Evolutionary conservation across 2,329 filamentous ascomycete species (phyloP).

Genomic region (Dactylellina sp.): DNA sequence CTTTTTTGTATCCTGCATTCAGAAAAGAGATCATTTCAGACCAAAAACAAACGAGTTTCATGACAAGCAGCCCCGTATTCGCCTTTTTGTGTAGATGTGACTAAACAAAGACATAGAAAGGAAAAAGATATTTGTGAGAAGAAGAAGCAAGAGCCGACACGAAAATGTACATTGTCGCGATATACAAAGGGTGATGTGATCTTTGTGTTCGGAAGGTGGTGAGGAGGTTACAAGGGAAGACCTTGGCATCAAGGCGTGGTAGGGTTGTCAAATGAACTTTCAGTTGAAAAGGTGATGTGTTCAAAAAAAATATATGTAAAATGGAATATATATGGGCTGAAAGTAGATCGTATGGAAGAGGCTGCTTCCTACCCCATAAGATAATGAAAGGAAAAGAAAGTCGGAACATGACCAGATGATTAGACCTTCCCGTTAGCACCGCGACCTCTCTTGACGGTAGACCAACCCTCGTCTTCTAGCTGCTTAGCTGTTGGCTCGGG

Average conservation of each 20-base stretch:
- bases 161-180: constrained; percentile 44
- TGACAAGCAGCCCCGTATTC: constrained; percentile 54
- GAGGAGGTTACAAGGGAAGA: neutral
- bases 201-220: neutral
- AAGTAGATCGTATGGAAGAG: neutral
- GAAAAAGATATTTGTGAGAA: constrained; percentile 15
- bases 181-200: constrained; percentile 39
- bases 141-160: constrained; percentile 14
- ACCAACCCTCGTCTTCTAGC: constrained; percentile 63
- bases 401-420: constrained; percentile 36
- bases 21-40: constrained; percentile 42
- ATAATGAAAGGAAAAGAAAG: neutral
- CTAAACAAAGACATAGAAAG: constrained; percentile 49
- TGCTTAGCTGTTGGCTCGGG: constrained; percentile 65
- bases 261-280: constrained; percentile 14
- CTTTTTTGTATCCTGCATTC: constrained; percentile 50
- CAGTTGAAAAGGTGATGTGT: constrained; percentile 6
- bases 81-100: constrained; percentile 57
- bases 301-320: constrained; percentile 20
- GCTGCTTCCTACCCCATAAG: no score
- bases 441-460: constrained; percentile 53
- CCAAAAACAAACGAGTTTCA: constrained; percentile 26
- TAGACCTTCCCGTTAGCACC: constrained; percentile 55
- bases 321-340: constrained; percentile 3
- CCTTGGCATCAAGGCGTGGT: neutral